phyloP scores from a whole-genome alignment of 2,329 filamentous ascomycete genomes.

The Cladobotryum mycophilum region DNA sequence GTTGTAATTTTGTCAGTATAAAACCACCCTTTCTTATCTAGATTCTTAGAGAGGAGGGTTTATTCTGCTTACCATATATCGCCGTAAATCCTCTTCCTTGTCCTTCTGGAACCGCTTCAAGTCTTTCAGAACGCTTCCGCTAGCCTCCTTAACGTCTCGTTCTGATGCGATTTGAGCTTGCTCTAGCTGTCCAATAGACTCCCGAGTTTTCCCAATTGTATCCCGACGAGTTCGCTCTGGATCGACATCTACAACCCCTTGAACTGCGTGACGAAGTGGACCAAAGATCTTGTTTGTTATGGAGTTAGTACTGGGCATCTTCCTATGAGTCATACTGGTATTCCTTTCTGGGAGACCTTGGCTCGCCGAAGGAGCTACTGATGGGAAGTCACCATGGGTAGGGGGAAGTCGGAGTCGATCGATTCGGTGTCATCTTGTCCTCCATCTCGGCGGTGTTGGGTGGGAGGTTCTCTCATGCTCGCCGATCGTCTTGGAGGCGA shows the following conservation, averaged over 20 bases:
- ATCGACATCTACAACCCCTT: slow-evolving; percentile 93
- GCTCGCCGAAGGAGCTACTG: slow-evolving; percentile 63
- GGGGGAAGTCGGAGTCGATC: slow-evolving; percentile 93
- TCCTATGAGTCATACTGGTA: slow-evolving; percentile 56
- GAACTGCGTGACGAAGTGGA: slow-evolving; percentile 87
- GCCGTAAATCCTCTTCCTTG: slow-evolving; percentile 88
- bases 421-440: slow-evolving; percentile 74
- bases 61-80: slow-evolving; percentile 76
- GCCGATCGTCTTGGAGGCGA: slow-evolving; percentile 58
- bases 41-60: not conserved
- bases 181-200: slow-evolving; percentile 79
- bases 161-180: slow-evolving; percentile 84
- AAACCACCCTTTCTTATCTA: not conserved
- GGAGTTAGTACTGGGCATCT: slow-evolving; percentile 78
- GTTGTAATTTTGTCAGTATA: slow-evolving; percentile 4
- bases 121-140: slow-evolving; percentile 79
- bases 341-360: slow-evolving; percentile 60
- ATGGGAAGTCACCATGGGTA: slow-evolving; percentile 65
- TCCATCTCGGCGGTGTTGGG: slow-evolving; percentile 48
- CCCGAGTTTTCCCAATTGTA: slow-evolving; percentile 90
- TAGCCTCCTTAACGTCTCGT: slow-evolving; percentile 90
- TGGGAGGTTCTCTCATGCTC: slow-evolving; percentile 45
- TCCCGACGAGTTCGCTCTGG: slow-evolving; percentile 88
- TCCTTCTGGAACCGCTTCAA: slow-evolving; percentile 88
- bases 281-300: slow-evolving; percentile 94